A percentile compares a stretch with the other conserved stretches of the same genome.
phyloP scores from a whole-genome alignment of 371 early-diverging fungal genomes.

The Dinochytrium kinnereticum region DNA sequence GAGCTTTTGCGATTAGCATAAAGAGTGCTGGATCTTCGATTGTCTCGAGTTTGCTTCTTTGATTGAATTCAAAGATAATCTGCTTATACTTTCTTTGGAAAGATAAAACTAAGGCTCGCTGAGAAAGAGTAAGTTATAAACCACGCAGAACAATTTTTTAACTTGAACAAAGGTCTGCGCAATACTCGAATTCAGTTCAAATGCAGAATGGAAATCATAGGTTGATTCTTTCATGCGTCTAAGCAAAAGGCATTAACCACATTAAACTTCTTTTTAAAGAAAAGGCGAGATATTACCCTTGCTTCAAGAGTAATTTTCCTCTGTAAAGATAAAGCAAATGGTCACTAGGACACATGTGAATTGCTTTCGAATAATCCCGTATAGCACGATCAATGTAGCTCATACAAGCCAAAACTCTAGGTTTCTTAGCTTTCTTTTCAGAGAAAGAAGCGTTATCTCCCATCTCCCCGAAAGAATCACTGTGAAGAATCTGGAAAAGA shows the following conservation, averaged over 20 bases:
- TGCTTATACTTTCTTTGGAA: slow-evolving; percentile 61
- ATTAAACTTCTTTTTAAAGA: neutral
- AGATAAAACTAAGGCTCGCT: slow-evolving; percentile 56
- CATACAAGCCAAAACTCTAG: slow-evolving; percentile 8
- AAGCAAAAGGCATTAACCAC: neutral
- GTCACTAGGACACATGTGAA: slow-evolving; percentile 55
- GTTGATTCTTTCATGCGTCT: slow-evolving; percentile 57
- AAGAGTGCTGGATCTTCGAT: slow-evolving; percentile 49
- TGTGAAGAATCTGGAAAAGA: slow-evolving; percentile 48
- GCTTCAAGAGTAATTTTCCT: slow-evolving; percentile 53
- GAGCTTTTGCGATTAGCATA: slow-evolving; percentile 56
- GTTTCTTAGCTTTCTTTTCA: slow-evolving; percentile 19
- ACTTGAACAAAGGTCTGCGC: slow-evolving; percentile 63
- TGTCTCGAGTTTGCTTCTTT: slow-evolving; percentile 39
- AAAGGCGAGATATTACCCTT: slow-evolving; percentile 36
- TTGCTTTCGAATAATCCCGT: slow-evolving; percentile 55
- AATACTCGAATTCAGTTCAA: slow-evolving; percentile 59
- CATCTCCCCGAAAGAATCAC: slow-evolving; percentile 34
- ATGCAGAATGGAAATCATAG: slow-evolving; percentile 59
- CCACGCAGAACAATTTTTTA: neutral
- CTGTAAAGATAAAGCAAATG: slow-evolving; percentile 56
- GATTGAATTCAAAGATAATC: slow-evolving; percentile 53
- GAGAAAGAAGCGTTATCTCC: neutral
- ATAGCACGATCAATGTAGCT: slow-evolving; percentile 47
- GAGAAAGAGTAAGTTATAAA: neutral